These are phyloP conservation scores for Collybia sordida DNA, from an alignment of 768 basidiomycete species.

Conservation along the genomic window DNA sequence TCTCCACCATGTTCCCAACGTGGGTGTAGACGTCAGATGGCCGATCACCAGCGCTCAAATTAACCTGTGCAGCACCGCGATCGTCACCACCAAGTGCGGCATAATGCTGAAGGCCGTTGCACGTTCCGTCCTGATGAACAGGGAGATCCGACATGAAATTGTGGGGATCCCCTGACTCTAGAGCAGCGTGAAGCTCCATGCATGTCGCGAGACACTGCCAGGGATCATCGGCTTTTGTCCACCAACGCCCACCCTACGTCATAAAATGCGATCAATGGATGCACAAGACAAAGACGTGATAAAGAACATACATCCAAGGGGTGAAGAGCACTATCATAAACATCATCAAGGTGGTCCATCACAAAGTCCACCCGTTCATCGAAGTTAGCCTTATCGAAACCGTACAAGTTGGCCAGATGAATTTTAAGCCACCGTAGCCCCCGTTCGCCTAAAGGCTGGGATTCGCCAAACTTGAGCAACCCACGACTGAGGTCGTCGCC, in stretches of 20 bases:
- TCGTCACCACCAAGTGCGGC: conserved; percentile 95
- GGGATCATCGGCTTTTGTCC: conserved; percentile 89
- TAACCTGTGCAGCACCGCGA: conserved; percentile 89
- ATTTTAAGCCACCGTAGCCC: conserved; percentile 96
- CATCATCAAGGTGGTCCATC: conserved; percentile 66
- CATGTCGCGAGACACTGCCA: conserved; percentile 97
- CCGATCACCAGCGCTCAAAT: conserved; percentile 77
- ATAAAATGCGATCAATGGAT: conserved; percentile 2
- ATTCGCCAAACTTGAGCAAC: conserved; percentile 78
- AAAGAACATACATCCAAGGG: conserved; percentile 63
- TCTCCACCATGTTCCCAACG: conserved; percentile 85
- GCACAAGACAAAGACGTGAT: background rate
- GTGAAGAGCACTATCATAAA: conserved; percentile 79
- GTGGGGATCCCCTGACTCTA: conserved; percentile 67
- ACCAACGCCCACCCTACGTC: conserved; percentile 76
- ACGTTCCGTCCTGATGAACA: conserved; percentile 97
- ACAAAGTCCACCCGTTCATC: conserved; percentile 87
- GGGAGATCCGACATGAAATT: conserved; percentile 72
- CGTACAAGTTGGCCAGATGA: conserved; percentile 89
- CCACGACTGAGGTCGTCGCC: conserved; percentile 93
- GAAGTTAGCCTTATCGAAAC: conserved; percentile 93
- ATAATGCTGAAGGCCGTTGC: conserved; percentile 98
- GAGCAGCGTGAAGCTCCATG: conserved; percentile 81
- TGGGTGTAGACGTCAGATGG: conserved; percentile 96
- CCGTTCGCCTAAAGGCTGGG: conserved; percentile 75